These are phyloP conservation scores for Peronospora belbahrii DNA, from an alignment of 352 stramenopile genomes.

Conservation along the genomic window DNA sequence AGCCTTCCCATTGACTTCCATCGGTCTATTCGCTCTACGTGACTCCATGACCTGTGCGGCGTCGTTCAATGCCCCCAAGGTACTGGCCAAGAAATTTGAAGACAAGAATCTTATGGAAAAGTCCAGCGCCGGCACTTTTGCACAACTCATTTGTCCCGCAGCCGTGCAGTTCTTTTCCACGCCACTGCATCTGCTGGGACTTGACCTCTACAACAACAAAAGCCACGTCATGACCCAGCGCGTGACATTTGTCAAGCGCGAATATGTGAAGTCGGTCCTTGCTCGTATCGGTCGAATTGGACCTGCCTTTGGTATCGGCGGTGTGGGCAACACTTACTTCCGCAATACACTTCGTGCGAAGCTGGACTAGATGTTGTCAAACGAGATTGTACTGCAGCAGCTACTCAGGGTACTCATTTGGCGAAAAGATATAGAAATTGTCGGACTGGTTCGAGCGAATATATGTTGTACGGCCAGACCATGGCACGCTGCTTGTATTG, in stretches of 20 bases:
- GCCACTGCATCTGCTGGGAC: slow-evolving; percentile 79
- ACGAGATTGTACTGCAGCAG: slow-evolving; percentile 6
- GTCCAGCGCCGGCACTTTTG: slow-evolving; percentile 41
- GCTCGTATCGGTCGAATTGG: slow-evolving; percentile 83
- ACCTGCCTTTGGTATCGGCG: slow-evolving; percentile 85
- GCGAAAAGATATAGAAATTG: background rate
- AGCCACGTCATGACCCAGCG: slow-evolving; percentile 24
- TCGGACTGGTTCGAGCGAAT: slow-evolving; percentile 10
- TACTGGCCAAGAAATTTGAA: slow-evolving; percentile 59
- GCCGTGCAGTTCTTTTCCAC: slow-evolving; percentile 86
- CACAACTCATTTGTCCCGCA: slow-evolving; percentile 78
- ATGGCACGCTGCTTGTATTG: slow-evolving; percentile 14
- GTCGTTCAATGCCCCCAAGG: slow-evolving; percentile 82
- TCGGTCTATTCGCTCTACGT: slow-evolving; percentile 81
- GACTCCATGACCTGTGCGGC: slow-evolving; percentile 82
- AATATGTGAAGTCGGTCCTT: slow-evolving; percentile 81
- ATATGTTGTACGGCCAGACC: slow-evolving; percentile 23
- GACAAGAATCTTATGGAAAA: slow-evolving; percentile 39
- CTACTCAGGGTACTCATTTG: slow-evolving; percentile 3
- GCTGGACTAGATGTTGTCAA: slow-evolving; percentile 26
- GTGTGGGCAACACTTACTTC: slow-evolving; percentile 79
- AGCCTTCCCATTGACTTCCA: slow-evolving; percentile 68
- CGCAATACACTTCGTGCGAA: slow-evolving; percentile 37
- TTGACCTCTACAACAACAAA: slow-evolving; percentile 87
- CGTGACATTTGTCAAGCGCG: slow-evolving; percentile 54